phyloP scores from a whole-genome alignment of 192 early-diverging fungal genomes.

The Coemansia sp. region DNA sequence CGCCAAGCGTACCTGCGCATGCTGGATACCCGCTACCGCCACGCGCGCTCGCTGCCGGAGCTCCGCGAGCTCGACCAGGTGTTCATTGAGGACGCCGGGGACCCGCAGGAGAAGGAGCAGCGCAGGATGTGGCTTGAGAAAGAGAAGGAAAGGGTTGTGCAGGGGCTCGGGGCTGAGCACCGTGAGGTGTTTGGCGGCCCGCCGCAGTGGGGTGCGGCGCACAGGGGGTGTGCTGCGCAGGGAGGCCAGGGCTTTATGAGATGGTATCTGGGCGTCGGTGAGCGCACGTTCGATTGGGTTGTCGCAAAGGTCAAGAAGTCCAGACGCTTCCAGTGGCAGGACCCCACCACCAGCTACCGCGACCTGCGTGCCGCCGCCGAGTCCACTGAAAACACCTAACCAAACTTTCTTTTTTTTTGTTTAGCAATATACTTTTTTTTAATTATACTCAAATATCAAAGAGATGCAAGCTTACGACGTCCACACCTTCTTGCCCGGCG shows the following conservation, averaged over 20 bases:
- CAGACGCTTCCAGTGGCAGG: constrained; percentile 23
- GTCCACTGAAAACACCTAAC: neutral
- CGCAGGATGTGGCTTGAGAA: constrained; percentile 12
- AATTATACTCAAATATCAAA: neutral
- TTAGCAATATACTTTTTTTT: too few species aligned
- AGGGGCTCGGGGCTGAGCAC: constrained; percentile 8
- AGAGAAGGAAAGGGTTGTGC: neutral
- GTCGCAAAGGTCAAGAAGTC: constrained; percentile 20
- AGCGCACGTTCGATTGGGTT: constrained; percentile 46
- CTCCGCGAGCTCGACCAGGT: constrained; percentile 17
- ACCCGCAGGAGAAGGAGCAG: constrained; percentile 12
- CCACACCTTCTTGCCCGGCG: neutral
- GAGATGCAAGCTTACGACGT: neutral
- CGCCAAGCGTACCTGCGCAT: neutral
- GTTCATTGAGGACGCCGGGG: constrained; percentile 16
- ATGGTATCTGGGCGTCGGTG: constrained; percentile 41
- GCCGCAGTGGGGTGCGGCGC: too few species aligned
- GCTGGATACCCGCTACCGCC: constrained; percentile 1
- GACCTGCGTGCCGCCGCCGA: neutral
- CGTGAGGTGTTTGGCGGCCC: too few species aligned
- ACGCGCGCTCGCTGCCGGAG: neutral
- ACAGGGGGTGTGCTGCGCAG: neutral
- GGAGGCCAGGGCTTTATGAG: constrained; percentile 13
- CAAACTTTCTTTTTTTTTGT: too few species aligned
- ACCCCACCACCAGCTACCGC: neutral